These are phyloP conservation scores for Cercospora citrullina DNA, from an alignment of 2,329 filamentous ascomycete genomes.

Conservation along the genomic window DNA sequence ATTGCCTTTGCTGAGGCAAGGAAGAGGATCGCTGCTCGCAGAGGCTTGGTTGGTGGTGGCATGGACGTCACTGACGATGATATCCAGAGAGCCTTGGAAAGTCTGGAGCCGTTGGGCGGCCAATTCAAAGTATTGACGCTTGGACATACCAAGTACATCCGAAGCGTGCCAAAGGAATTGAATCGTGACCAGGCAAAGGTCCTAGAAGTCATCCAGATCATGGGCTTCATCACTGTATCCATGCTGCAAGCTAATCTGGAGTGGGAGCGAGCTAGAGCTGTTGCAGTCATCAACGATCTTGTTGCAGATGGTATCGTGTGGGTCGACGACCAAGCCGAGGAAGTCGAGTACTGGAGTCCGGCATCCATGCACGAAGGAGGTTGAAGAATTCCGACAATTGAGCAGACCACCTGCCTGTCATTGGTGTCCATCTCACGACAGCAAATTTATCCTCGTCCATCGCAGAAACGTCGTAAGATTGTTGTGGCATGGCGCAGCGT, in stretches of 20 bases:
- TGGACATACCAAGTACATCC: slow-evolving; percentile 81
- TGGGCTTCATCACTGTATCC: slow-evolving; percentile 85
- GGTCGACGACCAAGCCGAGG: slow-evolving; percentile 81
- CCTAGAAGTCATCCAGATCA: slow-evolving; percentile 83
- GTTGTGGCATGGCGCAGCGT: neutral
- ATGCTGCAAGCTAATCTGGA: slow-evolving; percentile 84
- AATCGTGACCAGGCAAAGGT: slow-evolving; percentile 93
- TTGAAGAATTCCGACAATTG: slow-evolving; percentile 1
- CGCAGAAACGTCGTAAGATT: neutral
- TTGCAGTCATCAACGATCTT: slow-evolving; percentile 87
- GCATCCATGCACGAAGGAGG: slow-evolving; percentile 60
- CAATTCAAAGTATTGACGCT: slow-evolving; percentile 84
- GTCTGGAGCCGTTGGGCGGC: slow-evolving; percentile 81
- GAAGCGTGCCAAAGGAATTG: slow-evolving; percentile 90
- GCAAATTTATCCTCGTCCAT: neutral
- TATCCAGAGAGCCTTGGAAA: slow-evolving; percentile 82
- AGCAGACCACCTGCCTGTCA: neutral
- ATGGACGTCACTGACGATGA: slow-evolving; percentile 87
- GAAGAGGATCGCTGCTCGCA: slow-evolving; percentile 70
- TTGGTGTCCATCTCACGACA: neutral
- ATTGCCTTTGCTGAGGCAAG: slow-evolving; percentile 80
- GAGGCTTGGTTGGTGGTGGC: slow-evolving; percentile 73
- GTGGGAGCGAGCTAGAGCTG: slow-evolving; percentile 82
- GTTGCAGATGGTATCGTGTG: slow-evolving; percentile 87
- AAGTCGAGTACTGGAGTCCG: slow-evolving; percentile 93